These are phyloP conservation scores for Leccinum longicurvipes DNA, from an alignment of 768 basidiomycete species.

Conservation along the genomic window DNA sequence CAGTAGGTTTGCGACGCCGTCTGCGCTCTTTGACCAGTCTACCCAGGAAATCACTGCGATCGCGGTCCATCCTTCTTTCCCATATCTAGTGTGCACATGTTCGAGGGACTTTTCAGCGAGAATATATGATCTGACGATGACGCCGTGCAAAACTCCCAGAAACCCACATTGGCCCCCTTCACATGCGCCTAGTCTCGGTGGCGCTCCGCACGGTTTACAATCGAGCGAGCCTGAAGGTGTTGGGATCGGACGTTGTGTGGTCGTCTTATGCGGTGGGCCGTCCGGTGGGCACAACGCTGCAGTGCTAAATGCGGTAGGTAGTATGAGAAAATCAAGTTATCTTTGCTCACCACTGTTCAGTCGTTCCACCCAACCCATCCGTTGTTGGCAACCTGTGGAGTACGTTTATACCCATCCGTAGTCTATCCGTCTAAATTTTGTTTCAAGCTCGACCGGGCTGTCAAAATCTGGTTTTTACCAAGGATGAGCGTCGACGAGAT, in stretches of 20 bases:
- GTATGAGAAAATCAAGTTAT: not conserved
- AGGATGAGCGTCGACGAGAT: constrained; percentile 36
- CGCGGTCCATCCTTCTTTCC: constrained; percentile 55
- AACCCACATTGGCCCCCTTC: constrained; percentile 63
- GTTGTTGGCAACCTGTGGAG: constrained; percentile 75
- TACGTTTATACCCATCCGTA: constrained; percentile 32
- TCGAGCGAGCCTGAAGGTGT: constrained; percentile 57
- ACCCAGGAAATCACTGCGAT: constrained; percentile 61
- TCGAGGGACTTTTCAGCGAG: constrained; percentile 69
- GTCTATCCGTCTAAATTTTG: not conserved
- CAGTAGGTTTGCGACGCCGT: not conserved
- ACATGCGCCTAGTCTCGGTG: constrained; percentile 49
- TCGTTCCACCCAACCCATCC: constrained; percentile 66
- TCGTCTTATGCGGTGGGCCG: constrained; percentile 63
- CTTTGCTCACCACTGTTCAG: constrained; percentile 32
- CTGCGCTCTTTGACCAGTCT: constrained; percentile 27
- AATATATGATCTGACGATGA: constrained; percentile 58
- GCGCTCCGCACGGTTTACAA: constrained; percentile 68
- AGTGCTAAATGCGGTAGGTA: constrained; percentile 59
- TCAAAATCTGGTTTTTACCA: constrained; percentile 73
- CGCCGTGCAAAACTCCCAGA: constrained; percentile 31
- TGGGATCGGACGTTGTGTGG: constrained; percentile 56
- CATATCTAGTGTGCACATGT: constrained; percentile 65
- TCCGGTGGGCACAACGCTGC: constrained; percentile 73
- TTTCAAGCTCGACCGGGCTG: constrained; percentile 61